Evolutionary conservation across 352 stramenopile genomes (phyloP).

Genomic region (Globisporangium splendens): DNA sequence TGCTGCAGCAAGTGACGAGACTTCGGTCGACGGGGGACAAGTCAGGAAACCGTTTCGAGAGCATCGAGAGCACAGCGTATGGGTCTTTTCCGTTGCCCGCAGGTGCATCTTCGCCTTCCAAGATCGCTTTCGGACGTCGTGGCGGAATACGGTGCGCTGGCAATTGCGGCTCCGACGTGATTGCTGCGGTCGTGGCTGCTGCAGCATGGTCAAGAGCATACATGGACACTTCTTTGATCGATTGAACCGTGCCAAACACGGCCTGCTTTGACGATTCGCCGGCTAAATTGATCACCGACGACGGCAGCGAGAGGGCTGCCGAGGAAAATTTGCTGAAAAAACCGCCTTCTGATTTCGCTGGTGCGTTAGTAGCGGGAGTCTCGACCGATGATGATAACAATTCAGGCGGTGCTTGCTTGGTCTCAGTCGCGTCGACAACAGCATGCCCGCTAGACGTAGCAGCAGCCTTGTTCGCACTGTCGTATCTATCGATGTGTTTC

Average conservation of each 20-base stretch:
- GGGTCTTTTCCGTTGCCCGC: slow-evolving; percentile 24
- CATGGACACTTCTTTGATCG: slow-evolving; percentile 73
- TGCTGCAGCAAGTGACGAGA: slow-evolving; percentile 67
- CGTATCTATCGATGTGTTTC: too few relatives aligned
- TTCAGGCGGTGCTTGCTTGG: neutral
- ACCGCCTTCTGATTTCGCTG: slow-evolving; percentile 24
- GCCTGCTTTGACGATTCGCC: slow-evolving; percentile 62
- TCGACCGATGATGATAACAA: slow-evolving; percentile 9
- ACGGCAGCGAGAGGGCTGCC: slow-evolving; percentile 53
- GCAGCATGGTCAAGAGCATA: slow-evolving; percentile 71
- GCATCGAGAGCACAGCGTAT: slow-evolving; percentile 53
- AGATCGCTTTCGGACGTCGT: neutral
- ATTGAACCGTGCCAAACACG: slow-evolving; percentile 64
- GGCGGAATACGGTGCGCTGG: slow-evolving; percentile 15
- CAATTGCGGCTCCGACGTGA: slow-evolving; percentile 45
- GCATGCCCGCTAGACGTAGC: slow-evolving; percentile 2
- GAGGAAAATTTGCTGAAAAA: slow-evolving; percentile 69
- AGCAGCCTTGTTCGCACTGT: too few relatives aligned
- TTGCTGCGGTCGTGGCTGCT: slow-evolving; percentile 55
- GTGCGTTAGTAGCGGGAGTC: neutral
- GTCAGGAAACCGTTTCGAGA: slow-evolving; percentile 76
- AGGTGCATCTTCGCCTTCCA: neutral
- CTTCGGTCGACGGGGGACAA: slow-evolving; percentile 65
- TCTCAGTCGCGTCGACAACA: slow-evolving; percentile 1
- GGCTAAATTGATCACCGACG: slow-evolving; percentile 58